phyloP scores from a whole-genome alignment of 2,329 filamentous ascomycete genomes.

The Elsinoe perseae region DNA sequence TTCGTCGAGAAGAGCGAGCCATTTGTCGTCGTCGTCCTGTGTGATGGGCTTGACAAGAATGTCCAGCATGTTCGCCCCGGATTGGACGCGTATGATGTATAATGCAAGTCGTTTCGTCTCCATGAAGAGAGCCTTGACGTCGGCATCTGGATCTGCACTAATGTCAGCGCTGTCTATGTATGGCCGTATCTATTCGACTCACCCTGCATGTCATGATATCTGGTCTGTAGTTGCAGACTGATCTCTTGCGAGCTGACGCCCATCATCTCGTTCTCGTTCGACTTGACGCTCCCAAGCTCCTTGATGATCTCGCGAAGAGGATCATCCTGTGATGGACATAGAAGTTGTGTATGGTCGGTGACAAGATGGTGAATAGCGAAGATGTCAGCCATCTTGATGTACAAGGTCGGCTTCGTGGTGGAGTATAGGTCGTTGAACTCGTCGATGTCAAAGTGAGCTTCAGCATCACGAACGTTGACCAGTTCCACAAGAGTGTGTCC shows the following conservation, averaged over 20 bases:
- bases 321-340: constrained; percentile 78
- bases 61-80: constrained; percentile 83
- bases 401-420: constrained; percentile 93
- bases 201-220: constrained; percentile 76
- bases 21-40: constrained; percentile 80
- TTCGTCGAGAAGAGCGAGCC: constrained; percentile 71
- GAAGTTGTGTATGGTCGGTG: constrained; percentile 64
- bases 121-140: constrained; percentile 89
- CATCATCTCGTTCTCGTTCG: constrained; percentile 87
- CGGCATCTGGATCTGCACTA: constrained; percentile 70
- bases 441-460: constrained; percentile 93
- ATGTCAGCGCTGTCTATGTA: constrained; percentile 17
- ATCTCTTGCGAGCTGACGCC: constrained; percentile 83
- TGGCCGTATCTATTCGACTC: constrained; percentile 22
- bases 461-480: constrained; percentile 76
- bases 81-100: constrained; percentile 96
- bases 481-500: constrained; percentile 66
- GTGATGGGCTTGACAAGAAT: constrained; percentile 87
- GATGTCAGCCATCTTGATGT: constrained; percentile 97
- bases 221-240: constrained; percentile 80
- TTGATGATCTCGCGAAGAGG: constrained; percentile 83
- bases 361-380: constrained; percentile 92
- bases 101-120: constrained; percentile 95
- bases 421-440: constrained; percentile 98
- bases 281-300: constrained; percentile 91